Evolutionary conservation across 306 rosid species (phyloP).

Genomic region (Pueraria montana): DNA sequence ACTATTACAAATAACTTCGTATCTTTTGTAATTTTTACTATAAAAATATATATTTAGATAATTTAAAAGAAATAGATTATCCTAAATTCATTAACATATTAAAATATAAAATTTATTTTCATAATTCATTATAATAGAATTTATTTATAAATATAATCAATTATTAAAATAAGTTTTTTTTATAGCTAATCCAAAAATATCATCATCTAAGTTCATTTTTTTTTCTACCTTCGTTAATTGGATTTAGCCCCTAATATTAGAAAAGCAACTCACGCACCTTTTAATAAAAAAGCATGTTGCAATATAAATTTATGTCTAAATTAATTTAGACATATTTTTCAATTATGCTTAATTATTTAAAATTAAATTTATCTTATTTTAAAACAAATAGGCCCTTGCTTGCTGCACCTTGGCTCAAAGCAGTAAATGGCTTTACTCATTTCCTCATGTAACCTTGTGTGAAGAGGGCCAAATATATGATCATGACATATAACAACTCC

Average conservation of each 20-base stretch:
- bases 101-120: neutral
- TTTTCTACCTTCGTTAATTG: neutral
- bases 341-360: neutral
- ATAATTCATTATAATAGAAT: neutral
- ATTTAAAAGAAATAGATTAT: neutral
- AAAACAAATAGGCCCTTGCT: neutral
- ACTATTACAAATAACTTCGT: neutral
- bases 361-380: neutral
- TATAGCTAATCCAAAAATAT: neutral
- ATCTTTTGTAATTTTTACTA: neutral
- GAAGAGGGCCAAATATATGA: neutral
- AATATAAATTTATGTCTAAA: neutral
- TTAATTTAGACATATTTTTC: neutral
- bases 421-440: neutral
- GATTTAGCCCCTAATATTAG: neutral
- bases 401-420: neutral
- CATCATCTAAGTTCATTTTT: neutral
- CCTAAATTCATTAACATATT: neutral
- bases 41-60: neutral
- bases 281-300: neutral
- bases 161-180: neutral
- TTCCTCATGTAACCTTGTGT: neutral
- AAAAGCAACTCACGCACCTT: neutral
- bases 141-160: neutral
- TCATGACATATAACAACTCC: constrained; percentile 13